These are phyloP conservation scores for Lactarius evosmus DNA, from an alignment of 768 basidiomycete species.

Conservation along the genomic window DNA sequence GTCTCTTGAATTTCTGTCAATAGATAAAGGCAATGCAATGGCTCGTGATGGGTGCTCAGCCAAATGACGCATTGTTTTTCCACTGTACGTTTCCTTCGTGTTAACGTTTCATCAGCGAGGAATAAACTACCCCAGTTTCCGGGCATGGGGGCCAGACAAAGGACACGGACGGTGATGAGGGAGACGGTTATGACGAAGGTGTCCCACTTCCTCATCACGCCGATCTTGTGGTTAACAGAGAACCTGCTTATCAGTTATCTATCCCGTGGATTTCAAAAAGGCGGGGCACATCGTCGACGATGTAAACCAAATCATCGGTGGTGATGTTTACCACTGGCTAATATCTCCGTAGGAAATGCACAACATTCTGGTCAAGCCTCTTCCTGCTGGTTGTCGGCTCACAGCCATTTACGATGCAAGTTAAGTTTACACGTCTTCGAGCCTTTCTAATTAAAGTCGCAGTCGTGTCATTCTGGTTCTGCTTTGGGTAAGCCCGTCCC, in stretches of 20 bases:
- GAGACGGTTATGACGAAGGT: slow-evolving; percentile 80
- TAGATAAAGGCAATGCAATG: slow-evolving; percentile 54
- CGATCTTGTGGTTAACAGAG: not conserved
- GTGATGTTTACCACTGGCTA: not conserved
- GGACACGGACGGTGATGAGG: slow-evolving; percentile 75
- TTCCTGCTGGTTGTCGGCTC: slow-evolving; percentile 65
- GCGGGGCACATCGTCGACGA: slow-evolving; percentile 79
- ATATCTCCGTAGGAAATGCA: slow-evolving; percentile 38
- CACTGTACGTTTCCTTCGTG: slow-evolving; percentile 38
- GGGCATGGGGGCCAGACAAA: slow-evolving; percentile 93
- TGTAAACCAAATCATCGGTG: slow-evolving; percentile 36
- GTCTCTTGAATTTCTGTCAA: not conserved
- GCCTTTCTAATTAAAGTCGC: slow-evolving; percentile 18
- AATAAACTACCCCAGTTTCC: slow-evolving; percentile 51
- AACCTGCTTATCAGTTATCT: slow-evolving; percentile 59
- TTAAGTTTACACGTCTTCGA: slow-evolving; percentile 2
- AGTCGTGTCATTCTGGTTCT: slow-evolving; percentile 50
- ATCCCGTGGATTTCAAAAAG: slow-evolving; percentile 79
- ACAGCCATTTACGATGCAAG: slow-evolving; percentile 59
- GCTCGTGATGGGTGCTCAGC: slow-evolving; percentile 52
- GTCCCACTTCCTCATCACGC: not conserved
- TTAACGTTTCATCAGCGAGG: not conserved
- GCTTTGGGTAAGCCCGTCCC: slow-evolving; percentile 37
- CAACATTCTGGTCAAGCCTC: slow-evolving; percentile 47
- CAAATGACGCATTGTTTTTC: slow-evolving; percentile 54